Evolutionary conservation across 768 basidiomycete genomes (phyloP), one percentile per base, ranked within the genome.

Genomic region (Mycena kentingensis): DNA sequence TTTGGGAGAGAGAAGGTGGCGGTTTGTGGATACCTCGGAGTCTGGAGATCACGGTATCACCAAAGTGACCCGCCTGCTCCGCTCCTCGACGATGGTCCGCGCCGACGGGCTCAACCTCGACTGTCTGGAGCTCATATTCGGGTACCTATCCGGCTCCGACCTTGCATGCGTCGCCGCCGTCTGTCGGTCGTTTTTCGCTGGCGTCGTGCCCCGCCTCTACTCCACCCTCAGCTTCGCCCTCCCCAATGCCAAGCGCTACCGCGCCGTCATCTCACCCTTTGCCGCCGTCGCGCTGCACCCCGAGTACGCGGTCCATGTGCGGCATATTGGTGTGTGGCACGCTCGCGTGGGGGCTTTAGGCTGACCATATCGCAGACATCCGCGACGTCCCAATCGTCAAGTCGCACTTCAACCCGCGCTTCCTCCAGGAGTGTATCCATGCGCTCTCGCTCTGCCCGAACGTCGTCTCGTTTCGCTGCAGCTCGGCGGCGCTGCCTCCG

Each of bases 41-140:
- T n/a, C n/a, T n/a, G n/a, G n/a, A n/a, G n/a, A n/a, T n/a, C n/a
- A n/a, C n/a, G n/a, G n/a, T n/a, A n/a, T n/a, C n/a, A n/a, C n/a
- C n/a, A n/a, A n/a, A n/a, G n/a, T n/a, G n/a, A n/a, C n/a, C n/a
- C n/a, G n/a, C n/a, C n/a, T n/a, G n/a, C n/a, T n/a, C n/a, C n/a
- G n/a, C n/a, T n/a, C n/a, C n/a, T n/a, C n/a, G n/a, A n/a, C 51
- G 5, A 88, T 87, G 86, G 80, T 84, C 39, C 77, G 82, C 26
- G 82, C 81, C 11, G 82, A 87, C 58, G 86, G 80, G 60, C 72
- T 88, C 41, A 83, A 89, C 55, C 75, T 83, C 18, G 88, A 91
- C 68, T 84, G 90, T 31, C 76, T 89, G 35, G 84, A 86, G 62
- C 72, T 83, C n/a, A 80, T 90, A 16, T 85, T 85, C 56, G 66